phyloP scores from a whole-genome alignment of 2,329 filamentous ascomycete genomes.

The Xylariaceae sp. region DNA sequence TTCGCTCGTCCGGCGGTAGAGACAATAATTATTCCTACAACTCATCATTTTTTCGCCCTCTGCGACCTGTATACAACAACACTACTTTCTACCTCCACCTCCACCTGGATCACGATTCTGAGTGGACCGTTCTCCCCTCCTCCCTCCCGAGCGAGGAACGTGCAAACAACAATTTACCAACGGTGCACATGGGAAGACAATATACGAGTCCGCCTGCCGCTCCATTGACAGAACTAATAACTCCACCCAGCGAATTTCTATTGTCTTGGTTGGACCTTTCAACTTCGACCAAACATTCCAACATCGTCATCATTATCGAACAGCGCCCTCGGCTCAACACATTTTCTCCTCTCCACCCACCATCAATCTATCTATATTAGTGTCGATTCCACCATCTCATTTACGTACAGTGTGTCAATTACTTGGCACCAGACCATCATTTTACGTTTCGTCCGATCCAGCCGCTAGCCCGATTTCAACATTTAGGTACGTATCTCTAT shows the following conservation, averaged over 20 bases:
- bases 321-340: background rate
- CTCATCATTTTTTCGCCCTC: background rate
- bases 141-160: too few species aligned
- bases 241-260: slow-evolving; percentile 7
- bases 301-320: background rate
- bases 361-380: background rate
- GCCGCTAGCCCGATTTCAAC: background rate
- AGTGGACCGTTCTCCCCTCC: background rate
- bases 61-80: background rate
- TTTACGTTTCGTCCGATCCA: background rate
- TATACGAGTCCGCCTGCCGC: background rate
- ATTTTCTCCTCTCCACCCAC: background rate
- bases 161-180: background rate
- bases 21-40: background rate
- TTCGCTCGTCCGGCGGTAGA: background rate
- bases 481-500: slow-evolving; percentile 13
- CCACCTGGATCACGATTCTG: background rate
- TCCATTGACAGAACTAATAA: background rate
- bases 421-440: background rate
- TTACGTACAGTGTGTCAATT: background rate
- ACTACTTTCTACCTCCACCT: too few species aligned
- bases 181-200: background rate
- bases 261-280: slow-evolving; percentile 7
- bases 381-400: background rate
- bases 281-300: background rate